Conservation (phyloP, 495 filamentous ascomycete genomes). For the Aspergillus conjunctus region DNA sequence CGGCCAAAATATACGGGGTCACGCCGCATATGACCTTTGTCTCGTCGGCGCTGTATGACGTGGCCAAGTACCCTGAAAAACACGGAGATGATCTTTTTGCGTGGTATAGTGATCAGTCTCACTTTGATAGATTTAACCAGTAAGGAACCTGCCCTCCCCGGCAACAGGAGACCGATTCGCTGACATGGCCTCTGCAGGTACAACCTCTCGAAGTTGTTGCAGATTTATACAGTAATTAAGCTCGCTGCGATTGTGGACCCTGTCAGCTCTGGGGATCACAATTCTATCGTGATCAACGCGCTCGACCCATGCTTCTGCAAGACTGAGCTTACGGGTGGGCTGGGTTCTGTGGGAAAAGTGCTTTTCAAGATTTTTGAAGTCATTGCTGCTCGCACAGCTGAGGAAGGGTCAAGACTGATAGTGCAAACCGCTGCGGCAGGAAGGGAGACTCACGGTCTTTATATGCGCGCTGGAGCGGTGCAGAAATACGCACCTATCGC, state of each 20-base stretch:
- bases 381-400: constrained; percentile 6
- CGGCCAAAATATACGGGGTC: constrained; percentile 1
- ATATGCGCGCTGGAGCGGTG: constrained; percentile 8
- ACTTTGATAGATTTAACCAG: constrained; percentile 4
- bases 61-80: constrained; percentile 2
- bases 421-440: constrained; percentile 6
- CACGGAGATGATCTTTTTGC: constrained; percentile 11
- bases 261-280: background rate
- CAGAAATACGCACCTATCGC: constrained; percentile 3
- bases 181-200: background rate
- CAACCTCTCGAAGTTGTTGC: constrained; percentile 11
- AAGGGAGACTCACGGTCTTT: constrained; percentile 5
- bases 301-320: constrained; percentile 14
- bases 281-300: constrained; percentile 11
- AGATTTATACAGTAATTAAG: constrained; percentile 1
- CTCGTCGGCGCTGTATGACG: constrained; percentile 7
- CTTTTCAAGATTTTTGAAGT: background rate
- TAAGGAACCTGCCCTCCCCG: background rate
- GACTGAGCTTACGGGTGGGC: background rate
- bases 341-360: background rate
- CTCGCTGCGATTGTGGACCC: background rate
- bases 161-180: background rate
- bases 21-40: constrained; percentile 14
- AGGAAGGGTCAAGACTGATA: constrained; percentile 5
- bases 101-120: background rate